These are phyloP conservation scores for Physcomitrellopsis africana DNA, from an alignment of 225 moss, liverwort and hornwort species.

Conservation along the genomic window DNA sequence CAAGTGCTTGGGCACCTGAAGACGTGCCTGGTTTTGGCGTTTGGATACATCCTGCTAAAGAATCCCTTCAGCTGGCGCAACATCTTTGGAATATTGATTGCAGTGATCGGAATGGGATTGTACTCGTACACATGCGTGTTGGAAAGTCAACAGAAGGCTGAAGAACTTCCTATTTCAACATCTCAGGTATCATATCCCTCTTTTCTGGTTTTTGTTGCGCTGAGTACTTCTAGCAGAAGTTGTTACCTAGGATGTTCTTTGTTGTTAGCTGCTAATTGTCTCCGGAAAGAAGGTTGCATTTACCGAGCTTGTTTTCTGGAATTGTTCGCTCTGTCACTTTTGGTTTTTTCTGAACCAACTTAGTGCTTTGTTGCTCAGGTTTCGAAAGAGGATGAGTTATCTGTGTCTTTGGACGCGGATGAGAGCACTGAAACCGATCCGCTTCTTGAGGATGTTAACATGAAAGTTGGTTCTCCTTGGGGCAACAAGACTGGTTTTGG, in stretches of 20 bases:
- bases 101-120: slow-evolving; percentile 62
- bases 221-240: background rate
- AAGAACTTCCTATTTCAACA: slow-evolving; percentile 44
- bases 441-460: slow-evolving; percentile 51
- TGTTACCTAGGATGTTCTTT: background rate
- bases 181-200: slow-evolving; percentile 43
- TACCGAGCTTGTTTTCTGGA: slow-evolving; percentile 7
- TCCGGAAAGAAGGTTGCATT: background rate
- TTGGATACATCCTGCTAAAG: slow-evolving; percentile 70
- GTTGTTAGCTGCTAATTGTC: slow-evolving; percentile 6
- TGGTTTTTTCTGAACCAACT: background rate
- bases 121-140: slow-evolving; percentile 53
- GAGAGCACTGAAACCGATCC: slow-evolving; percentile 46
- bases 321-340: background rate
- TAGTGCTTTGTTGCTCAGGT: slow-evolving; percentile 34
- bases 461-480: slow-evolving; percentile 43
- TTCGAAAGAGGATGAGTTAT: slow-evolving; percentile 41
- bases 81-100: slow-evolving; percentile 59
- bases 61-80: slow-evolving; percentile 79
- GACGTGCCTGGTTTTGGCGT: slow-evolving; percentile 68
- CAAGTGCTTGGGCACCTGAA: slow-evolving; percentile 74
- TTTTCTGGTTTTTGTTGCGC: background rate
- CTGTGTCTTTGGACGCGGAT: slow-evolving; percentile 41
- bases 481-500: slow-evolving; percentile 45
- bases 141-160: slow-evolving; percentile 65